phyloP scores from a whole-genome alignment of 1,139 yeast genomes.

The Entelexis sorbosivorans region DNA sequence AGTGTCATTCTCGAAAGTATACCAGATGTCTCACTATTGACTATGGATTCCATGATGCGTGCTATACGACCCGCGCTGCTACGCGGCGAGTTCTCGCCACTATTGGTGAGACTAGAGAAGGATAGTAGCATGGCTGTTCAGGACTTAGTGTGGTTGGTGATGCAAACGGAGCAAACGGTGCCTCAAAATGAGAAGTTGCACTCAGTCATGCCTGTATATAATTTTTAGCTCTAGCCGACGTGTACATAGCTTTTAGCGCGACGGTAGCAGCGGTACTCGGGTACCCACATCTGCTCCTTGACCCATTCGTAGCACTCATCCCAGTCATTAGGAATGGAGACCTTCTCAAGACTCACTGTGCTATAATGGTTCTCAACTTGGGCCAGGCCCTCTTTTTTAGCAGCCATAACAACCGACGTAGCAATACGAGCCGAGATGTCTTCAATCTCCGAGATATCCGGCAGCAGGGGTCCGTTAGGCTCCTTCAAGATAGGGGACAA shows the following conservation, averaged over 20 bases:
- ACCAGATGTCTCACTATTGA: constrained; percentile 22
- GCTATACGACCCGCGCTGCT: constrained; percentile 14
- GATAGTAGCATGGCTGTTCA: not conserved
- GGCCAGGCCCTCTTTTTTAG: constrained; percentile 76
- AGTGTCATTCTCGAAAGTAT: constrained; percentile 21
- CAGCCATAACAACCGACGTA: constrained; percentile 80
- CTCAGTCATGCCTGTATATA: not conserved
- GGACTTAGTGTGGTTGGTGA: constrained; percentile 19
- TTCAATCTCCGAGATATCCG: constrained; percentile 74
- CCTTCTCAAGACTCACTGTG: constrained; percentile 42
- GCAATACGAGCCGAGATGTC: constrained; percentile 87
- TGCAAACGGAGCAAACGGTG: constrained; percentile 7
- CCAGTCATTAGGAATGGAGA: constrained; percentile 71
- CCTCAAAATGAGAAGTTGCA: not conserved
- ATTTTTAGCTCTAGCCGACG: not conserved
- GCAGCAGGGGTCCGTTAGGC: constrained; percentile 69
- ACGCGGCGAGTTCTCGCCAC: constrained; percentile 13
- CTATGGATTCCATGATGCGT: constrained; percentile 23
- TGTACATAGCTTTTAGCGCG: constrained; percentile 6
- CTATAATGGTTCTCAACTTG: constrained; percentile 48
- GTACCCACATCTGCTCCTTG: constrained; percentile 89
- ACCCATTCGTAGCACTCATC: constrained; percentile 81
- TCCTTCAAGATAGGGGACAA: constrained; percentile 64
- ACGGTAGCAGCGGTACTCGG: constrained; percentile 63
- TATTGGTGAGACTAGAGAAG: not conserved